Percentiles rank a stretch among this genome's conserved stretches.
Conservation (phyloP, 2,329 filamentous ascomycete genomes). For the Dactylellina sp. region DNA sequence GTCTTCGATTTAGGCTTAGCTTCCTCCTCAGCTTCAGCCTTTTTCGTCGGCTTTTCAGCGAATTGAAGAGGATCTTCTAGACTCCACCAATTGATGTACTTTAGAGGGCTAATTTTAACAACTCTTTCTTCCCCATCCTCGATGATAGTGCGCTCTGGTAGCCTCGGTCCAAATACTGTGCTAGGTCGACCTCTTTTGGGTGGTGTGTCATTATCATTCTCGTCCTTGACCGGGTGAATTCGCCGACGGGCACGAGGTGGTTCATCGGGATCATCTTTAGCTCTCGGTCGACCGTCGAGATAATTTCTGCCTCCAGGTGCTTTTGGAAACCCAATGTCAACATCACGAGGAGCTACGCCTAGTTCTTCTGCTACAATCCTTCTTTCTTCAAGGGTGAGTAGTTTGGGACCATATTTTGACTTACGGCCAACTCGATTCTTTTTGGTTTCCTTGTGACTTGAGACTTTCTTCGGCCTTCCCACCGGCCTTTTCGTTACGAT, state of each 20-base stretch:
- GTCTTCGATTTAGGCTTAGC: not conserved
- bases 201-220: too few species aligned
- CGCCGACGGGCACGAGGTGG: not conserved
- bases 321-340: conserved; percentile 24
- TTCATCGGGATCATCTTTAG: conserved; percentile 1
- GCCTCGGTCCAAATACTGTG: too few species aligned
- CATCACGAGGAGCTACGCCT: conserved; percentile 1
- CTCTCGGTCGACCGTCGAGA: not conserved
- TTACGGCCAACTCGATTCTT: conserved; percentile 3
- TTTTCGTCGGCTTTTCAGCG: too few species aligned
- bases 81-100: not conserved
- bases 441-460: conserved; percentile 2
- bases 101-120: conserved; percentile 21
- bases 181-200: conserved; percentile 1
- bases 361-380: conserved; percentile 4
- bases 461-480: not conserved
- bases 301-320: conserved; percentile 2
- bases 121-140: conserved; percentile 14
- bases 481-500: not conserved
- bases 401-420: not conserved
- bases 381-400: conserved; percentile 9
- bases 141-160: conserved; percentile 8
- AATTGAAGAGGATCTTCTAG: not conserved
- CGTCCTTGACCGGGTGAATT: not conserved
- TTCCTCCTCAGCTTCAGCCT: not conserved